These are phyloP conservation scores for Lachancea sp. DNA, from an alignment of 805 yeast genomes.

Conservation along the genomic window DNA sequence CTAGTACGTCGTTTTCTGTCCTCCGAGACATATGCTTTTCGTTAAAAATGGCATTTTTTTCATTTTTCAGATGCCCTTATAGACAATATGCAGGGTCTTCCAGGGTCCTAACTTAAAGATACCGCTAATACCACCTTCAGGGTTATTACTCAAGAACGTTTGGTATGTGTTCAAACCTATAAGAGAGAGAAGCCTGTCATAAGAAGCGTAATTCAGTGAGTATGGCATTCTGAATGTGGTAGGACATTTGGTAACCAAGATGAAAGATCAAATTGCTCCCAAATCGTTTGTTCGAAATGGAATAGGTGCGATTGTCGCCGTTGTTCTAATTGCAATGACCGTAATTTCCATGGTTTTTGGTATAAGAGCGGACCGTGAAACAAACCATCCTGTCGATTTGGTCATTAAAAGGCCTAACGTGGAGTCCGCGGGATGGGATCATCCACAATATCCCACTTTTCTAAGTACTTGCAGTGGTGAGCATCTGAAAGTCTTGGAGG, in stretches of 20 bases:
- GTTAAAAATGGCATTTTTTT: too few relatives aligned
- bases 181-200: background rate
- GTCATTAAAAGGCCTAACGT: background rate
- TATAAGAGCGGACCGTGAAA: background rate
- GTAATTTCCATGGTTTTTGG: conserved; percentile 3
- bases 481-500: conserved; percentile 11
- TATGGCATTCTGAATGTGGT: background rate
- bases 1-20: too few relatives aligned
- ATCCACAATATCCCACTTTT: conserved; percentile 12
- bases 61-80: too few relatives aligned
- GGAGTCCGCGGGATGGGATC: conserved; percentile 7
- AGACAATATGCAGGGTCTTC: background rate
- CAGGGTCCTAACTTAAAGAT: background rate
- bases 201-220: background rate
- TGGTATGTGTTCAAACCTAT: too few relatives aligned
- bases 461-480: conserved; percentile 14
- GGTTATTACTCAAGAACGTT: background rate
- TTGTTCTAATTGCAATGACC: background rate
- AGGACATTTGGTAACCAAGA: background rate
- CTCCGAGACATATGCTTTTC: too few relatives aligned
- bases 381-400: background rate
- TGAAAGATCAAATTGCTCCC: background rate
- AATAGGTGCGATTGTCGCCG: background rate
- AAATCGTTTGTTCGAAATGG: background rate
- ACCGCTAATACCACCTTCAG: background rate